Evolutionary conservation across 208 protist species (phyloP).

Genomic region (Crithidia sp.): DNA sequence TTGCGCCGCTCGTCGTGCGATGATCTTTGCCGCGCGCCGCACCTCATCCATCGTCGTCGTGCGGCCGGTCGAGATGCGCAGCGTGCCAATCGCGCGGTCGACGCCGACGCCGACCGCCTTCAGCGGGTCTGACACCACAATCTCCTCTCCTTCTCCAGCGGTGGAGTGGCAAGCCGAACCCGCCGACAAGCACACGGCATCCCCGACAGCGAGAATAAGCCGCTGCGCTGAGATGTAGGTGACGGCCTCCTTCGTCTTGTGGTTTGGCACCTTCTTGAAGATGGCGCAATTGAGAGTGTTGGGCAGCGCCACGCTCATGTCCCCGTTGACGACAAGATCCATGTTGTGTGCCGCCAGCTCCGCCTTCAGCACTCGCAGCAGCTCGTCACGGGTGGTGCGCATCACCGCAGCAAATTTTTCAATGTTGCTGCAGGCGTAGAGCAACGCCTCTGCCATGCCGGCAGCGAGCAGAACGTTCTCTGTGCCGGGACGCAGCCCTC

Average conservation of each 20-base stretch:
- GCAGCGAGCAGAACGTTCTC: constrained; percentile 83
- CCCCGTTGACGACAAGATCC: constrained; percentile 77
- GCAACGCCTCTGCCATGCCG: constrained; percentile 80
- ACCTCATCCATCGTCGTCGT: constrained; percentile 72
- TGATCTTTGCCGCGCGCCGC: constrained; percentile 65
- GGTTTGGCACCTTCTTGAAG: constrained; percentile 53
- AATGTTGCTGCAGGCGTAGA: constrained; percentile 48
- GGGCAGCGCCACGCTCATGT: constrained; percentile 52
- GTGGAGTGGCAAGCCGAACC: constrained; percentile 87
- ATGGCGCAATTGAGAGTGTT: constrained; percentile 90
- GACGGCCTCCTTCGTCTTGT: constrained; percentile 24
- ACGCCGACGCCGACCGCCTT: constrained; percentile 62
- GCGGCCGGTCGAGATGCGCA: constrained; percentile 79
- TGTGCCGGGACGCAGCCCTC: constrained; percentile 80
- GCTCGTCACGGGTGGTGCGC: constrained; percentile 64
- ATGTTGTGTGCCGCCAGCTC: constrained; percentile 66
- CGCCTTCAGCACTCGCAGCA: constrained; percentile 50
- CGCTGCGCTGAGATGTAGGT: constrained; percentile 80
- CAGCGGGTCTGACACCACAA: constrained; percentile 74
- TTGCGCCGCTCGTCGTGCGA: constrained; percentile 74
- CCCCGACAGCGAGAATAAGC: constrained; percentile 62
- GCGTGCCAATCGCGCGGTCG: constrained; percentile 69
- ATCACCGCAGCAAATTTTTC: constrained; percentile 44
- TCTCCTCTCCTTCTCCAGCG: constrained; percentile 37
- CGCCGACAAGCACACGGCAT: constrained; percentile 85